A percentile compares a stretch with the other conserved stretches of the same genome.
Evolutionary conservation across 352 stramenopile species (phyloP).

Genomic region (Nothophytophthora sp.): DNA sequence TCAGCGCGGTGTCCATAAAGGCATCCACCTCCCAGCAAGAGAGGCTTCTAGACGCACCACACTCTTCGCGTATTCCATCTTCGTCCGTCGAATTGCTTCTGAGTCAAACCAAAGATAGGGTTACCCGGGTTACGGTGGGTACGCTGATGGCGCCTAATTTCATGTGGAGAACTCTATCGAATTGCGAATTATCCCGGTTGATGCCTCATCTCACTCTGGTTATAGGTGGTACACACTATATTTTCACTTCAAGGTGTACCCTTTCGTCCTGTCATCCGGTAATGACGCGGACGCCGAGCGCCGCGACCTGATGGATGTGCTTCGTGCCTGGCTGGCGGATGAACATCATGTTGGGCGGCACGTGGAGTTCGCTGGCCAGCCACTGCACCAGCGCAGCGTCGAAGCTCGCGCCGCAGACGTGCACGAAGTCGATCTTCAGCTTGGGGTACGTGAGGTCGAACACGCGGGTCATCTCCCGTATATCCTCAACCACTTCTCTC

Average conservation of each 20-base stretch:
- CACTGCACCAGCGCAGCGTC: slow-evolving; percentile 88
- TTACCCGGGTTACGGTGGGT: too few species aligned
- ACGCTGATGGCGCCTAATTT: too few species aligned
- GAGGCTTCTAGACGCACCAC: slow-evolving; percentile 24
- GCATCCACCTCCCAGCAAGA: not conserved
- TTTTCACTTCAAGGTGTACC: too few species aligned
- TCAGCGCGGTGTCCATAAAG: not conserved
- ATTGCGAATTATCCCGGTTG: too few species aligned
- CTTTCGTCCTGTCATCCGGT: slow-evolving; percentile 43
- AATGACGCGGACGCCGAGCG: slow-evolving; percentile 89
- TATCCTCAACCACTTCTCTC: slow-evolving; percentile 51
- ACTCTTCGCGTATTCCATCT: slow-evolving; percentile 69
- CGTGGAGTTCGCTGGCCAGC: slow-evolving; percentile 66
- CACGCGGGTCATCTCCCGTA: slow-evolving; percentile 74
- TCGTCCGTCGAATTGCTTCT: too few species aligned
- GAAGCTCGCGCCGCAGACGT: slow-evolving; percentile 63
- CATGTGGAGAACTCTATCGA: too few species aligned
- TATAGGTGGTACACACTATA: slow-evolving; percentile 9
- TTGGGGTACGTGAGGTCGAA: slow-evolving; percentile 94
- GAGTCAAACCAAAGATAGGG: too few species aligned
- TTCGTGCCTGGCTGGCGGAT: slow-evolving; percentile 89
- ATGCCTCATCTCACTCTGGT: too few species aligned
- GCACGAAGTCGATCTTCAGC: slow-evolving; percentile 89
- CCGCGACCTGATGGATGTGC: slow-evolving; percentile 89
- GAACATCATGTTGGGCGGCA: slow-evolving; percentile 94